phyloP scores from a whole-genome alignment of 176 grass and related monocot genomes.

The Eremochloa ophiuroides region DNA sequence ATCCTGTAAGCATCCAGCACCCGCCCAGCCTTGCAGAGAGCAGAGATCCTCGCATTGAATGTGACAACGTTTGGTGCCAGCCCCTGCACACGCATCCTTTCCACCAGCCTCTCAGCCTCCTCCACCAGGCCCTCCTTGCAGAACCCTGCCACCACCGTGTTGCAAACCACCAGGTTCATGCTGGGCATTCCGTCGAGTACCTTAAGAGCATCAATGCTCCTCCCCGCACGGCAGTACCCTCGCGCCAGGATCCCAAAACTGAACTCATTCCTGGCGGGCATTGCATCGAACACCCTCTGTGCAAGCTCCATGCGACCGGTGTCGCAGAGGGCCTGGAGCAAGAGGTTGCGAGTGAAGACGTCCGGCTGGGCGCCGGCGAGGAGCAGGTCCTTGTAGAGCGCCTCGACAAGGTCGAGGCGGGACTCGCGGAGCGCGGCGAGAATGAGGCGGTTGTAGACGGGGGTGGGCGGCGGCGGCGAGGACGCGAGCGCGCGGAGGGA shows the following conservation, averaged over 20 bases:
- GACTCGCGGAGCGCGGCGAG: conserved; percentile 48
- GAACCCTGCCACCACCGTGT: conserved; percentile 78
- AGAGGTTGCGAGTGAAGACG: conserved; percentile 74
- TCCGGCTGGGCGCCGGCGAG: conserved; percentile 55
- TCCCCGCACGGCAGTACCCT: conserved; percentile 53
- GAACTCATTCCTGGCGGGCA: conserved; percentile 65
- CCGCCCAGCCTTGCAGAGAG: conserved; percentile 69
- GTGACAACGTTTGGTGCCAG: conserved; percentile 77
- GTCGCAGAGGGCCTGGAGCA: conserved; percentile 58
- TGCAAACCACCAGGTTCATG: conserved; percentile 70
- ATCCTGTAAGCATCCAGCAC: conserved; percentile 80
- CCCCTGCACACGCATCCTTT: conserved; percentile 60
- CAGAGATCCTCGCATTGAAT: conserved; percentile 87
- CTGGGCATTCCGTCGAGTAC: conserved; percentile 63
- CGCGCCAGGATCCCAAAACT: conserved; percentile 76
- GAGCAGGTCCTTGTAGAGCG: conserved; percentile 79
- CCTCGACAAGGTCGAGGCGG: conserved; percentile 65
- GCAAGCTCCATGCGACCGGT: conserved; percentile 67
- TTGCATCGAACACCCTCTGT: conserved; percentile 78
- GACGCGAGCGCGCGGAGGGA: conserved; percentile 63
- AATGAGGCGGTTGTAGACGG: conserved; percentile 74
- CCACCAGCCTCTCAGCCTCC: conserved; percentile 76
- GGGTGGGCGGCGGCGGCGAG: conserved; percentile 42
- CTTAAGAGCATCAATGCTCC: conserved; percentile 34
- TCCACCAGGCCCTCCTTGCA: conserved; percentile 65